A percentile compares a stretch with the other conserved stretches of the same genome.
phyloP scores from a whole-genome alignment of 441 rosid genomes.

The Raphanus hybrid region DNA sequence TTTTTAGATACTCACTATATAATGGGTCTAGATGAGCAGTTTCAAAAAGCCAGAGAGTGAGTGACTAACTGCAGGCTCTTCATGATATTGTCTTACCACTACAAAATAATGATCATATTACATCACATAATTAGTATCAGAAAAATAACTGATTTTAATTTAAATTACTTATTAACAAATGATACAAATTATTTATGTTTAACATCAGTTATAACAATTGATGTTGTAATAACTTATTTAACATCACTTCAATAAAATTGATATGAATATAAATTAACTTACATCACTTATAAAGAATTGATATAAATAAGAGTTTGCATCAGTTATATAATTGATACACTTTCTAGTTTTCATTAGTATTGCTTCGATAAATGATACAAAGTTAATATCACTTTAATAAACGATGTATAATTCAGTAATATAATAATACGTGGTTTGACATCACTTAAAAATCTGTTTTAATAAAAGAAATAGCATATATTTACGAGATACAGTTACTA shows the following conservation, averaged over 20 bases:
- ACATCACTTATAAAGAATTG: background rate
- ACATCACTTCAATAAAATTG: background rate
- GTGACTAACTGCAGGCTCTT: slow-evolving; percentile 40
- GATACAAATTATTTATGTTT: background rate
- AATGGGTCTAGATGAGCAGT: slow-evolving; percentile 90
- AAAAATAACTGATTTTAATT: too few species aligned
- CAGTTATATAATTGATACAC: background rate
- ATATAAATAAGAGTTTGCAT: background rate
- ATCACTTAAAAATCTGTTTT: background rate
- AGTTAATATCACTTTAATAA: background rate
- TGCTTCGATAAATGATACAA: background rate
- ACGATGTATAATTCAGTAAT: background rate
- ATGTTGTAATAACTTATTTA: background rate
- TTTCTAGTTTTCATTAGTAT: background rate
- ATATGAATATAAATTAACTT: background rate
- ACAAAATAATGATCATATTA: too few species aligned
- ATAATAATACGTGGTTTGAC: background rate
- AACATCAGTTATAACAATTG: background rate
- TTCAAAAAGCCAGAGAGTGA: slow-evolving; percentile 89
- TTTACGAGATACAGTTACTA: background rate
- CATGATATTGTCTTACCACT: background rate
- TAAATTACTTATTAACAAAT: too few species aligned
- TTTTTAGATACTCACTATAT: slow-evolving; percentile 43
- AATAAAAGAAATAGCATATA: background rate
- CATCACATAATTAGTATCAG: too few species aligned